A percentile compares a stretch with the other conserved stretches of the same genome.
Evolutionary conservation across 2,329 filamentous ascomycete species (phyloP).

Genomic region (Aspergillus novofumigatus): DNA sequence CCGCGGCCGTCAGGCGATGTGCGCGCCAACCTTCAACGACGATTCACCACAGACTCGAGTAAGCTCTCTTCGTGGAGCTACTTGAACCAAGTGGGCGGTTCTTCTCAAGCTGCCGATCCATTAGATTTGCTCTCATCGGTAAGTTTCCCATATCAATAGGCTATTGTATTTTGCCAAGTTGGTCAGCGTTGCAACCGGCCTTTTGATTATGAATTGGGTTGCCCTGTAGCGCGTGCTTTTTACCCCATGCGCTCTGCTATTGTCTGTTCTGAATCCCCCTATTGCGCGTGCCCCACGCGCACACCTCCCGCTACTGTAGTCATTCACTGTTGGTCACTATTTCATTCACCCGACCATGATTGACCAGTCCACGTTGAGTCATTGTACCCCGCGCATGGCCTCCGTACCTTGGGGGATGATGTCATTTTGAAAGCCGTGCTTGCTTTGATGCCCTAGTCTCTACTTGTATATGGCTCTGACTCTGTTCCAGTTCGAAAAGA

Average conservation of each 20-base stretch:
- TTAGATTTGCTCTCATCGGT: slow-evolving; percentile 52
- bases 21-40: slow-evolving; percentile 74
- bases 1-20: slow-evolving; percentile 59
- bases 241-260: not conserved
- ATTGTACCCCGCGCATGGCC: not conserved
- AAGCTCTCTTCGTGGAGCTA: slow-evolving; percentile 71
- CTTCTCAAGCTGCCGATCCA: slow-evolving; percentile 51
- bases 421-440: slow-evolving; percentile 2
- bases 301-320: slow-evolving; percentile 4
- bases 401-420: not conserved
- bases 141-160: slow-evolving; percentile 27
- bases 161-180: not conserved
- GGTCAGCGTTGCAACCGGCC: not conserved
- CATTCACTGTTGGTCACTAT: not conserved
- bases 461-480: slow-evolving; percentile 35
- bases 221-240: not conserved
- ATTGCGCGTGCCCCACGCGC: not conserved
- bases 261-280: not conserved
- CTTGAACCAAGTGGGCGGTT: slow-evolving; percentile 48
- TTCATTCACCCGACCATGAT: not conserved
- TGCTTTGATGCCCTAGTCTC: not conserved
- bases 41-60: slow-evolving; percentile 90
- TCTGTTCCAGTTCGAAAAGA: slow-evolving; percentile 74
- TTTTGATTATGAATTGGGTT: not conserved
- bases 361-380: not conserved